A percentile compares a stretch with the other conserved stretches of the same genome.
Evolutionary conservation across 2,329 filamentous ascomycete species (phyloP).

Genomic region (Exserohilum rostratum): DNA sequence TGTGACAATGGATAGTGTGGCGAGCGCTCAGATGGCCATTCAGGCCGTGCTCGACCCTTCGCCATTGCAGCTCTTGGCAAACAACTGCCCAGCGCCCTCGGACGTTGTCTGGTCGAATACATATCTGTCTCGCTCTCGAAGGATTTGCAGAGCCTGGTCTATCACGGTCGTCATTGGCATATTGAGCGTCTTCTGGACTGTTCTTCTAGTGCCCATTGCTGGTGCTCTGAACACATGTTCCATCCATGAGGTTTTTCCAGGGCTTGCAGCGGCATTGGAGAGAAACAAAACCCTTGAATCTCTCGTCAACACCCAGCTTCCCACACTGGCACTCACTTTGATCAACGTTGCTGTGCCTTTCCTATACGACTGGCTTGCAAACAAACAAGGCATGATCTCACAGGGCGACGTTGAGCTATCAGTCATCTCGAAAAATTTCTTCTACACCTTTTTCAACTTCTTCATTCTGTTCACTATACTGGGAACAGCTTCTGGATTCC

Average conservation of each 20-base stretch:
- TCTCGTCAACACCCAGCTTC: slow-evolving; percentile 84
- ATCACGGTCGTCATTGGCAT: slow-evolving; percentile 84
- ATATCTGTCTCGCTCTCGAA: slow-evolving; percentile 74
- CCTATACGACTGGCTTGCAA: slow-evolving; percentile 90
- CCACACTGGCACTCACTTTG: slow-evolving; percentile 82
- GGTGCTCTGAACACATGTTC: slow-evolving; percentile 80
- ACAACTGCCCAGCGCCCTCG: slow-evolving; percentile 82
- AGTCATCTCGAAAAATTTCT: slow-evolving; percentile 97
- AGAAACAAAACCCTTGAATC: slow-evolving; percentile 73
- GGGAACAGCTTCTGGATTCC: slow-evolving; percentile 77
- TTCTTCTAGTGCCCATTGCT: slow-evolving; percentile 79
- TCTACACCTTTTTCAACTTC: slow-evolving; percentile 99
- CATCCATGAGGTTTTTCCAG: slow-evolving; percentile 74
- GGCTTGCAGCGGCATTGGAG: slow-evolving; percentile 70
- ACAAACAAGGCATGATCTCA: slow-evolving; percentile 92
- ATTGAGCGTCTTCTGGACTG: slow-evolving; percentile 86
- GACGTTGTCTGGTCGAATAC: slow-evolving; percentile 97
- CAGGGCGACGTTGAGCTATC: slow-evolving; percentile 94
- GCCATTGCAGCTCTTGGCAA: slow-evolving; percentile 83
- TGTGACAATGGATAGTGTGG: slow-evolving; percentile 96
- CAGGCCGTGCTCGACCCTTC: slow-evolving; percentile 92
- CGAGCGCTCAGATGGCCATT: slow-evolving; percentile 90
- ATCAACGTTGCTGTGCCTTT: slow-evolving; percentile 91
- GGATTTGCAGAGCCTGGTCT: slow-evolving; percentile 79
- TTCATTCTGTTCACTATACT: slow-evolving; percentile 94